Base-by-base conservation (phyloP, 1,284 basidiomycete genomes). In the Spongiforma sp. region DNA sequence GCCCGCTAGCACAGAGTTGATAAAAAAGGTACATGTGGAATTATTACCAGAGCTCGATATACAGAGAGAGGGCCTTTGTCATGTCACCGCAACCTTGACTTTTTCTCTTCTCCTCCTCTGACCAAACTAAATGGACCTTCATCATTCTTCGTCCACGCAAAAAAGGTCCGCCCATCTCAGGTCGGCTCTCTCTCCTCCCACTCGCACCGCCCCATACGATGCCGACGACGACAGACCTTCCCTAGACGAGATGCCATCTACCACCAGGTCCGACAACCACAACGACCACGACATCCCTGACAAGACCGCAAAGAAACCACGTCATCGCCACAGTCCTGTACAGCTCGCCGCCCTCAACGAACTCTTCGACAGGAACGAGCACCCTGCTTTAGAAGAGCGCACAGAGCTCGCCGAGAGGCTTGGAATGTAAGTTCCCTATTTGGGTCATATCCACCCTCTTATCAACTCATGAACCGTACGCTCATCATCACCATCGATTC, bases 301-400 rank as follows among this genome's bases (percentile, higher is more conserved):
- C 65, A 78, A 75, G 69, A 8, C 72, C 1, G 61, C 72, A 62
- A 91, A 91, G 84, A 91, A 91, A 74, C 89, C 91, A 55, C 84
- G 91, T 68, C 89, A 92, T 78, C 85, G 91, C 56, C 91, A 93
- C 73, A 85, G 86, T 28, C 86, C 89, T 21, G 78, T 80, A 30
- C 91, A 93, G 77, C 84, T 93, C 37, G 84, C 84, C 36, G 89
- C 89, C 52, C 82, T 93, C 70, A 93, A 93, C 75, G 86, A 87
- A 73, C 87, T 93, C 66, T 93, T 88, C 68, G 90, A 91, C 68
- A 83, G 84, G 77, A 86, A 87, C 60, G 90, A 91, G 71, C 91
- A 92, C 76, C 91, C 91, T n/a, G 77, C 86, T 57, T 80, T 91
- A 60, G 87, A 91, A 62, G 83, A 86, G 64, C 85, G 91, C 67